phyloP scores from a whole-genome alignment of 2,329 filamentous ascomycete genomes.

The Ramularia collo-cygni region DNA sequence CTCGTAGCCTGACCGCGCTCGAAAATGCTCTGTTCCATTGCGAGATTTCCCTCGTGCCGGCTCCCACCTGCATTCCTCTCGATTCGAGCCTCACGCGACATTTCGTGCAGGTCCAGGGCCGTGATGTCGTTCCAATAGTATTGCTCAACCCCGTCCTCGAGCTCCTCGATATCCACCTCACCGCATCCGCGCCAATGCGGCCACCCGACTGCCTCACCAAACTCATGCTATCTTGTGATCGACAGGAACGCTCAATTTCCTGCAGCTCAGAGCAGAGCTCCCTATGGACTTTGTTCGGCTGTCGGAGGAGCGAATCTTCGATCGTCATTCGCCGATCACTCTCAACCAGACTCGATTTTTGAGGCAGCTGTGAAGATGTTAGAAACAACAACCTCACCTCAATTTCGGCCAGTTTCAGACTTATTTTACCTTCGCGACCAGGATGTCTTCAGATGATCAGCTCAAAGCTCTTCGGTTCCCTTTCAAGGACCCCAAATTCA shows the following conservation, averaged over 20 bases:
- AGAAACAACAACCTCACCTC: constrained; percentile 3
- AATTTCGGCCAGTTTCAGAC: neutral
- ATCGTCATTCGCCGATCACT: constrained; percentile 1
- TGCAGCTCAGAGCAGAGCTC: too few relatives aligned
- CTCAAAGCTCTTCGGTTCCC: constrained; percentile 41
- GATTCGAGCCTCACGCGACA: constrained; percentile 12
- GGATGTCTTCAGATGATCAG: constrained; percentile 20
- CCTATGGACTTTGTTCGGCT: neutral
- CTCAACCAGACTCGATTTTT: constrained; percentile 26
- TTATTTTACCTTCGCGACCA: neutral
- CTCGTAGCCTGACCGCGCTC: constrained; percentile 7
- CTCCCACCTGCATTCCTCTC: constrained; percentile 3
- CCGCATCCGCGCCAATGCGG: constrained; percentile 5
- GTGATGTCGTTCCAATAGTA: neutral
- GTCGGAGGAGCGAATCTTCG: too few relatives aligned
- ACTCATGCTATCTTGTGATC: constrained; percentile 6
- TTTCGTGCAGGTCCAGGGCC: constrained; percentile 17
- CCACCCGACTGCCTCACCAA: constrained; percentile 1
- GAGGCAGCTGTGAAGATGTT: constrained; percentile 14
- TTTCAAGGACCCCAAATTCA: constrained; percentile 65
- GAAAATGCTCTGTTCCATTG: constrained; percentile 12
- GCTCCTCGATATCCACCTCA: constrained; percentile 2
- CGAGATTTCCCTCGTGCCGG: neutral
- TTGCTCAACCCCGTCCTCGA: constrained; percentile 7
- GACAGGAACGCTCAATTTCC: too few relatives aligned